Conservation (phyloP, 768 basidiomycete species). For the Mycena indigotica region DNA sequence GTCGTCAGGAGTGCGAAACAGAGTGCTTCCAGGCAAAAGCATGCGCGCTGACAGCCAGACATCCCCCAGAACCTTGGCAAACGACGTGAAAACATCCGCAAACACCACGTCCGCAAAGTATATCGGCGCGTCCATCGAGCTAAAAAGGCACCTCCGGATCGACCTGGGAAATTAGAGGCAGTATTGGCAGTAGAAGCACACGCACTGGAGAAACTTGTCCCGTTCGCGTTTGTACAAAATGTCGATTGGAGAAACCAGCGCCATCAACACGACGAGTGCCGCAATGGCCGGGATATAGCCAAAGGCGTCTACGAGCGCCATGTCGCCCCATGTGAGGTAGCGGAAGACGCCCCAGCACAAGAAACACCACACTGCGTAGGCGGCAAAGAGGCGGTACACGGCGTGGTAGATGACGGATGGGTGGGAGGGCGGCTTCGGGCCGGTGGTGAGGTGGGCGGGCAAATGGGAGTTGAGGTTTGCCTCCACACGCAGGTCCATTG, state of each 20-base stretch:
- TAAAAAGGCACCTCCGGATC: slow-evolving; percentile 71
- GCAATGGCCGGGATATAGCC: slow-evolving; percentile 77
- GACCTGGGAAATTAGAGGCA: slow-evolving; percentile 47
- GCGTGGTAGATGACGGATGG: slow-evolving; percentile 54
- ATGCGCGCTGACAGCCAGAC: slow-evolving; percentile 87
- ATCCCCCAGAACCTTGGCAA: slow-evolving; percentile 95
- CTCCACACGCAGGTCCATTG: slow-evolving; percentile 64
- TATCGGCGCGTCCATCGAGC: slow-evolving; percentile 60
- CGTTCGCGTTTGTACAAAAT: slow-evolving; percentile 70
- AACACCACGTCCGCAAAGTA: slow-evolving; percentile 92
- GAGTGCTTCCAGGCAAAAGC: slow-evolving; percentile 81
- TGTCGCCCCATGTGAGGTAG: slow-evolving; percentile 56
- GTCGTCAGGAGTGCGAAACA: slow-evolving; percentile 63
- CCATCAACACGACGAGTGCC: slow-evolving; percentile 55
- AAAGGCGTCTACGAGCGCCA: slow-evolving; percentile 67
- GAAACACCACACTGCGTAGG: slow-evolving; percentile 63
- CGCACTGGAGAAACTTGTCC: slow-evolving; percentile 77
- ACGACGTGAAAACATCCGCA: slow-evolving; percentile 95
- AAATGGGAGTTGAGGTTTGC: slow-evolving; percentile 30
- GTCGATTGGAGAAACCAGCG: slow-evolving; percentile 69
- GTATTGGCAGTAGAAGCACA: slow-evolving; percentile 20
- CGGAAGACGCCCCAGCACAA: slow-evolving; percentile 72
- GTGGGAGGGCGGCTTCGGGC: slow-evolving; percentile 37
- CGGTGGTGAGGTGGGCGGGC: slow-evolving; percentile 30
- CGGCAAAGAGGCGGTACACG: slow-evolving; percentile 66